phyloP scores from a whole-genome alignment of 2,329 filamentous ascomycete genomes.

The Cordyceps militaris region DNA sequence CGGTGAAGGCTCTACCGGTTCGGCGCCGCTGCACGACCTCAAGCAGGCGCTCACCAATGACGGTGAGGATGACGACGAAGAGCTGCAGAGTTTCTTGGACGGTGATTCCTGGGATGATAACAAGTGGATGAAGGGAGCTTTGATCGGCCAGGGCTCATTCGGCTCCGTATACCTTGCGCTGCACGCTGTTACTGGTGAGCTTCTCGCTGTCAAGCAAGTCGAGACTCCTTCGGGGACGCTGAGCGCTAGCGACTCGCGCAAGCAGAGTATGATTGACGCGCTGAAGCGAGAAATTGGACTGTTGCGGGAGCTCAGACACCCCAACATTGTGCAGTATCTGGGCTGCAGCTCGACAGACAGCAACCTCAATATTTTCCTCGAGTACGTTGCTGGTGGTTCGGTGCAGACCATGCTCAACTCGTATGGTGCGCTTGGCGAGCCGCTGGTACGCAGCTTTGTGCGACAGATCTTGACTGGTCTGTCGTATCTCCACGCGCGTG shows the following conservation, averaged over 20 bases:
- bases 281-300: conserved; percentile 94
- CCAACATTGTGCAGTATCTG: conserved; percentile 97
- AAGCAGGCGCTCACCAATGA: conserved; percentile 82
- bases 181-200: conserved; percentile 91
- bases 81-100: conserved; percentile 80
- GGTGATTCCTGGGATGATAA: conserved; percentile 93
- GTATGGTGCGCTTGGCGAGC: conserved; percentile 90
- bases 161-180: conserved; percentile 92
- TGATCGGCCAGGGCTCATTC: conserved; percentile 96
- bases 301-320: conserved; percentile 85
- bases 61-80: conserved; percentile 85
- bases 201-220: conserved; percentile 97
- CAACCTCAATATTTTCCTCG: conserved; percentile 98
- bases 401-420: conserved; percentile 98
- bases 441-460: conserved; percentile 91
- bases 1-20: conserved; percentile 64
- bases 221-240: conserved; percentile 77
- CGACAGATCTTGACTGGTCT: conserved; percentile 90
- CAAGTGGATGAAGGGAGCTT: conserved; percentile 98
- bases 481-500: conserved; percentile 84
- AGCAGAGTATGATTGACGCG: conserved; percentile 97
- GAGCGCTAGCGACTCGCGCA: conserved; percentile 70
- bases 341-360: conserved; percentile 88
- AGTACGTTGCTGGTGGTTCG: conserved; percentile 95
- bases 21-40: conserved; percentile 73